A percentile compares a stretch with the other conserved stretches of the same genome.
Evolutionary conservation across 768 basidiomycete genomes (phyloP).

Genomic region (Lactarius hengduanensis): DNA sequence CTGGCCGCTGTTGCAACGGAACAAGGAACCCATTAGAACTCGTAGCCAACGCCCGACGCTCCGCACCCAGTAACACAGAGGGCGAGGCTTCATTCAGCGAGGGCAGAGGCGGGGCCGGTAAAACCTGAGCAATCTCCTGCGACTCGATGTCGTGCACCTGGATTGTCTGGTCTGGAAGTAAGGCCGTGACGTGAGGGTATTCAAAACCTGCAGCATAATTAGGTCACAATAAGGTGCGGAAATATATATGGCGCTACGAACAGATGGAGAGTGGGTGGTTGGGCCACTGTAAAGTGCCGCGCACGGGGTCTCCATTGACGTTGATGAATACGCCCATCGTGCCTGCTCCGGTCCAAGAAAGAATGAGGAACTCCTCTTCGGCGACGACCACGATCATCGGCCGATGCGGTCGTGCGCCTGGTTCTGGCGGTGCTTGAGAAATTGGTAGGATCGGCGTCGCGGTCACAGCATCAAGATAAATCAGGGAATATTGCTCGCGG

Average conservation of each 20-base stretch:
- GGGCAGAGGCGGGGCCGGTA: constrained; percentile 46
- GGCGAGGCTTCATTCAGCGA: constrained; percentile 28
- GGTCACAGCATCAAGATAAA: constrained; percentile 72
- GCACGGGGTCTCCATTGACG: constrained; percentile 80
- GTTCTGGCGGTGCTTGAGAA: constrained; percentile 56
- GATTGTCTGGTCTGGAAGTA: constrained; percentile 76
- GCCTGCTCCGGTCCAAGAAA: constrained; percentile 78
- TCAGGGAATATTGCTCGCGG: constrained; percentile 66
- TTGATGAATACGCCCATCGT: constrained; percentile 88
- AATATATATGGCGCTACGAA: constrained; percentile 41
- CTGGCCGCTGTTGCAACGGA: constrained; percentile 42
- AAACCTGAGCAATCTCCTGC: constrained; percentile 66
- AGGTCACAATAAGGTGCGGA: neutral
- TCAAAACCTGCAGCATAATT: constrained; percentile 58
- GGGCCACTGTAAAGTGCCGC: constrained; percentile 87
- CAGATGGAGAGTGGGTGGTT: constrained; percentile 73
- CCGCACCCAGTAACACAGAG: constrained; percentile 33
- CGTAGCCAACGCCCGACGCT: constrained; percentile 34
- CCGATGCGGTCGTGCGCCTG: constrained; percentile 43
- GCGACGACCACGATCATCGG: constrained; percentile 76
- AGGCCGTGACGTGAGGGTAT: constrained; percentile 73
- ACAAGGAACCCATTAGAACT: constrained; percentile 42
- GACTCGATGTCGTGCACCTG: constrained; percentile 80
- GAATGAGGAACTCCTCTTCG: constrained; percentile 78
- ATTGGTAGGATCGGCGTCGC: constrained; percentile 75